These are phyloP conservation scores for Penicillium oxalicum DNA, from an alignment of 2,329 filamentous ascomycete species.

Conservation along the genomic window DNA sequence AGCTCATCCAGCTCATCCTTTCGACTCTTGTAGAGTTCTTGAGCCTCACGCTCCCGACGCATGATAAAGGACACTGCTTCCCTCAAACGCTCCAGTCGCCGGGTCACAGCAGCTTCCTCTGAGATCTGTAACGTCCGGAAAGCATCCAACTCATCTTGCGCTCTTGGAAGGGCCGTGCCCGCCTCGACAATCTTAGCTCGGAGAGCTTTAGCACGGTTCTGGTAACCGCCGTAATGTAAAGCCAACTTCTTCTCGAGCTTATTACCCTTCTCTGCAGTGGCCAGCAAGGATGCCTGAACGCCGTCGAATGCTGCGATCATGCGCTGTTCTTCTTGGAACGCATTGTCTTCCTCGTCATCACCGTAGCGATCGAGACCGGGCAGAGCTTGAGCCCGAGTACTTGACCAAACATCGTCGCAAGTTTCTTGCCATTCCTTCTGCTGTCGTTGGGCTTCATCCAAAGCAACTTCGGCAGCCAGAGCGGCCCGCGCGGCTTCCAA, in stretches of 20 bases:
- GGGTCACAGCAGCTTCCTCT: slow-evolving; percentile 69
- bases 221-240: slow-evolving; percentile 82
- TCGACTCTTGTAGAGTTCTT: slow-evolving; percentile 71
- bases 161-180: slow-evolving; percentile 66
- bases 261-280: slow-evolving; percentile 70
- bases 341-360: slow-evolving; percentile 66
- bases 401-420: slow-evolving; percentile 50
- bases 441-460: slow-evolving; percentile 46
- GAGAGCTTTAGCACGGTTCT: slow-evolving; percentile 74
- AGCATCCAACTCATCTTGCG: slow-evolving; percentile 63
- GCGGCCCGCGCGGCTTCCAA: slow-evolving; percentile 71
- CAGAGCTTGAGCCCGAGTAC: slow-evolving; percentile 48
- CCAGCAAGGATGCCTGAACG: slow-evolving; percentile 66
- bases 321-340: slow-evolving; percentile 49
- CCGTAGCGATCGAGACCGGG: slow-evolving; percentile 76
- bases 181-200: slow-evolving; percentile 73
- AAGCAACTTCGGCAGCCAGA: slow-evolving; percentile 62
- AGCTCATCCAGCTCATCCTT: slow-evolving; percentile 72
- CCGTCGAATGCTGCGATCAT: slow-evolving; percentile 68
- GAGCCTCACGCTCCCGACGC: slow-evolving; percentile 78
- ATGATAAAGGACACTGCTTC: slow-evolving; percentile 80
- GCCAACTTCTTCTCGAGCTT: slow-evolving; percentile 92
- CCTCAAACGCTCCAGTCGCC: slow-evolving; percentile 66
- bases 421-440: slow-evolving; percentile 43
- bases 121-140: slow-evolving; percentile 71